A percentile compares a stretch with the other conserved stretches of the same genome.
phyloP scores from a whole-genome alignment of 2,329 filamentous ascomycete species.

The Diaporthe citrichinensis region DNA sequence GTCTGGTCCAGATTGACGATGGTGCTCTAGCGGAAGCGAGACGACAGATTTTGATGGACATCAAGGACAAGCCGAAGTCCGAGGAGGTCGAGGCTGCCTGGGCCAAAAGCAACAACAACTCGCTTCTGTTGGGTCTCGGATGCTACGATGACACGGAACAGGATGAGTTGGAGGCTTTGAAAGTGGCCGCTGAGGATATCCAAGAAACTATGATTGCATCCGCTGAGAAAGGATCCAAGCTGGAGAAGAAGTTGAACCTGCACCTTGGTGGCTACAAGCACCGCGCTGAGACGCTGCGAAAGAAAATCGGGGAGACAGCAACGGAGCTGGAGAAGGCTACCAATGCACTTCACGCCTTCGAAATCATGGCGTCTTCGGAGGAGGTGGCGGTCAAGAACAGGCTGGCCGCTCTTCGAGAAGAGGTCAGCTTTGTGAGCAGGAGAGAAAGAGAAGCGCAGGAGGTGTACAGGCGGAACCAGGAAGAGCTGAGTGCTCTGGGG shows the following conservation, averaged over 20 bases:
- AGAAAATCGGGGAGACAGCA: constrained; percentile 83
- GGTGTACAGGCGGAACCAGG: constrained; percentile 80
- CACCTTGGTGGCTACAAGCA: constrained; percentile 93
- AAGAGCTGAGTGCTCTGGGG: constrained; percentile 79
- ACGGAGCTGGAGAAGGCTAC: constrained; percentile 81
- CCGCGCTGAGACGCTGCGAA: constrained; percentile 82
- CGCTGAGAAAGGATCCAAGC: constrained; percentile 85
- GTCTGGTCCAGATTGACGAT: constrained; percentile 78
- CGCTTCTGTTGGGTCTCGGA: constrained; percentile 82
- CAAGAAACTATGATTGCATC: constrained; percentile 80
- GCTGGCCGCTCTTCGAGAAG: constrained; percentile 82
- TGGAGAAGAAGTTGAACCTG: constrained; percentile 92
- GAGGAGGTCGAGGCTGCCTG: constrained; percentile 69
- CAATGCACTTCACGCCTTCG: constrained; percentile 80
- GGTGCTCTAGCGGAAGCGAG: constrained; percentile 80
- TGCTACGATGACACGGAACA: constrained; percentile 85
- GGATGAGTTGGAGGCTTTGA: constrained; percentile 75
- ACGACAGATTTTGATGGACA: constrained; percentile 82
- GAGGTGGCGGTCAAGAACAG: constrained; percentile 80
- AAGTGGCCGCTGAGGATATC: constrained; percentile 80
- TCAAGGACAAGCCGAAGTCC: constrained; percentile 62
- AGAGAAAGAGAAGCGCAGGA: constrained; percentile 94
- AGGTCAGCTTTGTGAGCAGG: constrained; percentile 84
- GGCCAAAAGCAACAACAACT: constrained; percentile 65
- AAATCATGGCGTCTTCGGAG: constrained; percentile 83